These are phyloP conservation scores for Neopestalotiopsis rosae DNA, from an alignment of 2,329 filamentous ascomycete species.

Conservation along the genomic window DNA sequence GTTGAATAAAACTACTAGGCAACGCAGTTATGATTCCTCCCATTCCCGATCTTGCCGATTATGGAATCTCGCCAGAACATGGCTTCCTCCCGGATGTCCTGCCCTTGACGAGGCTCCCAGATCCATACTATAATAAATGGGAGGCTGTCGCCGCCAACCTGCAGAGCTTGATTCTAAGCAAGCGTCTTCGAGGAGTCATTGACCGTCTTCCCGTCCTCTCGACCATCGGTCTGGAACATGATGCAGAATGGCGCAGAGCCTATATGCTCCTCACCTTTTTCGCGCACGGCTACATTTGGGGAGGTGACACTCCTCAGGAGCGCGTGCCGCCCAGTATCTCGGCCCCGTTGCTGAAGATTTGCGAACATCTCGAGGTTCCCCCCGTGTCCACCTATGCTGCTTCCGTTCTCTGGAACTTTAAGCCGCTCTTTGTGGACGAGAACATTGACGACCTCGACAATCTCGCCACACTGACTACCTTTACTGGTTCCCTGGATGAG, in stretches of 20 bases:
- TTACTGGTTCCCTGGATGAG: slow-evolving; percentile 93
- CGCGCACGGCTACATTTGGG: slow-evolving; percentile 91
- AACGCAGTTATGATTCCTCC: slow-evolving; percentile 58
- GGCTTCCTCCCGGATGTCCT: slow-evolving; percentile 87
- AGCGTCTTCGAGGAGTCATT: slow-evolving; percentile 79
- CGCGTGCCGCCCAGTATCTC: slow-evolving; percentile 81
- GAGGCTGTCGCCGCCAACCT: slow-evolving; percentile 86
- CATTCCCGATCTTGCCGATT: slow-evolving; percentile 72
- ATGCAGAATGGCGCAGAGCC: slow-evolving; percentile 86
- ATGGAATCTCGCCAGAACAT: slow-evolving; percentile 77
- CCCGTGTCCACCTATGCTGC: slow-evolving; percentile 94
- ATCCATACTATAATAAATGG: slow-evolving; percentile 95
- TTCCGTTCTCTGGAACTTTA: slow-evolving; percentile 95
- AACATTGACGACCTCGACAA: slow-evolving; percentile 85
- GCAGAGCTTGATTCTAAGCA: slow-evolving; percentile 84
- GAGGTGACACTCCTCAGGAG: slow-evolving; percentile 82
- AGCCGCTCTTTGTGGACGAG: slow-evolving; percentile 85
- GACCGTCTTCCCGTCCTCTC: slow-evolving; percentile 84
- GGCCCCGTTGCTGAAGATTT: slow-evolving; percentile 79
- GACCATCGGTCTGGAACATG: slow-evolving; percentile 79
- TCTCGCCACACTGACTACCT: slow-evolving; percentile 84
- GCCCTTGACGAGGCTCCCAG: slow-evolving; percentile 80
- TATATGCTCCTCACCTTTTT: slow-evolving; percentile 73
- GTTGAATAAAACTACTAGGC: slow-evolving; percentile 22
- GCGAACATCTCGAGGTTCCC: slow-evolving; percentile 80